Evolutionary conservation across 2,329 filamentous ascomycete species (phyloP).

Genomic region (Aureobasidium melanogenum): DNA sequence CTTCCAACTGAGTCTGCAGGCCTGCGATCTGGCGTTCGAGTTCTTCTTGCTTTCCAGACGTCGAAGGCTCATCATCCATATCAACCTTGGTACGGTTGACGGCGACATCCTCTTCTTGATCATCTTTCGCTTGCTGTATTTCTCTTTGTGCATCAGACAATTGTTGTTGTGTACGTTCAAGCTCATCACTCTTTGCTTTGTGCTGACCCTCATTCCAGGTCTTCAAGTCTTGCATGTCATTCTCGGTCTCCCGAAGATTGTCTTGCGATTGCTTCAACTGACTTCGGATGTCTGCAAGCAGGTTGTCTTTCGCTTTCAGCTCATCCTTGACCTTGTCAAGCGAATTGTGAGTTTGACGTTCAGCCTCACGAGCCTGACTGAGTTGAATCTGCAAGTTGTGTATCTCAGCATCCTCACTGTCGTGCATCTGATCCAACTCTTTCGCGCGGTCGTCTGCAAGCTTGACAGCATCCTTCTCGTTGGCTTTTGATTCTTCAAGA

Average conservation of each 20-base stretch:
- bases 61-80: neutral
- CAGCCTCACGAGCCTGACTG: constrained; percentile 4
- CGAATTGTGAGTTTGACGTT: neutral
- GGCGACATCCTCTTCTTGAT: neutral
- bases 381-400: constrained; percentile 13
- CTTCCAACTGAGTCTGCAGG: neutral
- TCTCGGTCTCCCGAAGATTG: neutral
- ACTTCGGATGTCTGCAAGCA: neutral
- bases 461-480: neutral
- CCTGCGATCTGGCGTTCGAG: neutral
- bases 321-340: constrained; percentile 7
- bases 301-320: neutral
- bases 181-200: neutral
- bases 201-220: neutral
- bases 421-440: constrained; percentile 14
- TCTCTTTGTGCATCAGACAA: neutral
- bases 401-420: constrained; percentile 16
- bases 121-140: neutral
- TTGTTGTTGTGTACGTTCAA: constrained; percentile 2
- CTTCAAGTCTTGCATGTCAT: constrained; percentile 3
- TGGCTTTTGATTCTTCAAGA: neutral
- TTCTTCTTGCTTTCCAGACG: constrained; percentile 17
- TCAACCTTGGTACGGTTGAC: constrained; percentile 15
- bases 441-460: constrained; percentile 8
- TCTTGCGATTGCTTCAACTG: constrained; percentile 4